Evolutionary conservation across 352 stramenopile genomes (phyloP).

Genomic region (Halophytophthora batemanensis): DNA sequence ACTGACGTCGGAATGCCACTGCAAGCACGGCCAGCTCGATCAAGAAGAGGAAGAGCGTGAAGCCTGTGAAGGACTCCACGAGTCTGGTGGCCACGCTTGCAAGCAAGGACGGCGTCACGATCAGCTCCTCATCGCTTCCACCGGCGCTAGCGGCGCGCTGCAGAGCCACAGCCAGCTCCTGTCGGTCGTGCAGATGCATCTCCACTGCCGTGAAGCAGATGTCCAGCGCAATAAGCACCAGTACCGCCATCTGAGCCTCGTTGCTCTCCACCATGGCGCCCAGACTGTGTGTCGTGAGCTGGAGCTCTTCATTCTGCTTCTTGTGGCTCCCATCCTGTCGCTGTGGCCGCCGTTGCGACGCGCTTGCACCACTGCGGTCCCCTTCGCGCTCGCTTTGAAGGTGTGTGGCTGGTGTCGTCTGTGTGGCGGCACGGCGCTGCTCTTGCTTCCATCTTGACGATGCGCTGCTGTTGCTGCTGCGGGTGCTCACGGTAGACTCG

Average conservation of each 20-base stretch:
- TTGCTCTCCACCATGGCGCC: constrained; percentile 49
- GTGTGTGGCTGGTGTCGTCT: too few relatives aligned
- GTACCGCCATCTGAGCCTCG: constrained; percentile 45
- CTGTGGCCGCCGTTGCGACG: too few relatives aligned
- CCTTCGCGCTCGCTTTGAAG: too few relatives aligned
- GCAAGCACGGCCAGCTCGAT: constrained; percentile 48
- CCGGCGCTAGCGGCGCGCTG: constrained; percentile 10
- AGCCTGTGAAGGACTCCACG: constrained; percentile 52
- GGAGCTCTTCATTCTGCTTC: background rate
- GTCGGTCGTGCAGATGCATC: constrained; percentile 34
- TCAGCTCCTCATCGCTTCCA: constrained; percentile 4
- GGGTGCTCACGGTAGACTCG: constrained; percentile 25
- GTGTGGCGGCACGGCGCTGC: too few relatives aligned
- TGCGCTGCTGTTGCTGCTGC: constrained; percentile 24
- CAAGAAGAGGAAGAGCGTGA: constrained; percentile 61
- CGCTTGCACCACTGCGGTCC: too few relatives aligned
- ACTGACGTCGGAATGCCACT: constrained; percentile 38
- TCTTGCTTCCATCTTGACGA: constrained; percentile 12
- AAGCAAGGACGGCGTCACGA: constrained; percentile 4
- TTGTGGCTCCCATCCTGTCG: background rate
- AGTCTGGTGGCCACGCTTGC: constrained; percentile 25
- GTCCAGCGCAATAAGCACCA: constrained; percentile 52
- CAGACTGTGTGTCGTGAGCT: constrained; percentile 12
- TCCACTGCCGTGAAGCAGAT: constrained; percentile 32
- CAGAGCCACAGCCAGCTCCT: constrained; percentile 21